Conservation (phyloP, 2,329 filamentous ascomycete genomes). For the Neopestalotiopsis sp. region DNA sequence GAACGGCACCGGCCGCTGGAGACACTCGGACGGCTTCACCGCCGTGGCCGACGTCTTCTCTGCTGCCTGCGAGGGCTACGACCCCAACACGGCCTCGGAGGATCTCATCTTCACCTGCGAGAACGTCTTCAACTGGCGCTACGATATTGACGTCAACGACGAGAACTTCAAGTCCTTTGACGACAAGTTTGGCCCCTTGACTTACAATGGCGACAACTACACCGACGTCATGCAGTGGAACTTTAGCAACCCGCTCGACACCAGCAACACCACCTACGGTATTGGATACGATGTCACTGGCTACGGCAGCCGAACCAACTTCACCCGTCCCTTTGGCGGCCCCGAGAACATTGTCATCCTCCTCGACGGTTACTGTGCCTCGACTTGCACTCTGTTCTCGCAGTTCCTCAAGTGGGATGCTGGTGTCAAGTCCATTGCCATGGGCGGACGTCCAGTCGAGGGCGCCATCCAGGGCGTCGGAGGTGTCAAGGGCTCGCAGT, state of each 20-base stretch:
- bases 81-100: slow-evolving; percentile 31
- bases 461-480: slow-evolving; percentile 60
- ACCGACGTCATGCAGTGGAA: slow-evolving; percentile 59
- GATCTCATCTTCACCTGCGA: slow-evolving; percentile 50
- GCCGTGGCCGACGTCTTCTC: slow-evolving; percentile 36
- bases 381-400: slow-evolving; percentile 62
- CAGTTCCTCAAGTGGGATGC: slow-evolving; percentile 59
- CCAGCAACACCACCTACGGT: slow-evolving; percentile 47
- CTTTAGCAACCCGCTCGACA: slow-evolving; percentile 47
- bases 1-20: slow-evolving; percentile 46
- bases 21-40: slow-evolving; percentile 45
- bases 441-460: slow-evolving; percentile 54
- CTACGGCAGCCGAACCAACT: slow-evolving; percentile 52
- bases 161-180: slow-evolving; percentile 56
- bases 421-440: slow-evolving; percentile 58
- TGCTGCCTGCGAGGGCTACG: slow-evolving; percentile 32
- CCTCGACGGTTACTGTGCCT: slow-evolving; percentile 65
- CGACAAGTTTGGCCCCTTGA: slow-evolving; percentile 47
- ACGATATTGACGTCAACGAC: slow-evolving; percentile 53
- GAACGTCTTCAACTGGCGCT: slow-evolving; percentile 55
- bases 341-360: slow-evolving; percentile 64
- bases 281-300: slow-evolving; percentile 54
- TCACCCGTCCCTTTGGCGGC: slow-evolving; percentile 56
- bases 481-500: slow-evolving; percentile 57
- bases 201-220: slow-evolving; percentile 57